Percentiles rank a stretch among this genome's conserved stretches.
Evolutionary conservation across 352 stramenopile genomes (phyloP).

Genomic region (Globisporangium mamillatum): DNA sequence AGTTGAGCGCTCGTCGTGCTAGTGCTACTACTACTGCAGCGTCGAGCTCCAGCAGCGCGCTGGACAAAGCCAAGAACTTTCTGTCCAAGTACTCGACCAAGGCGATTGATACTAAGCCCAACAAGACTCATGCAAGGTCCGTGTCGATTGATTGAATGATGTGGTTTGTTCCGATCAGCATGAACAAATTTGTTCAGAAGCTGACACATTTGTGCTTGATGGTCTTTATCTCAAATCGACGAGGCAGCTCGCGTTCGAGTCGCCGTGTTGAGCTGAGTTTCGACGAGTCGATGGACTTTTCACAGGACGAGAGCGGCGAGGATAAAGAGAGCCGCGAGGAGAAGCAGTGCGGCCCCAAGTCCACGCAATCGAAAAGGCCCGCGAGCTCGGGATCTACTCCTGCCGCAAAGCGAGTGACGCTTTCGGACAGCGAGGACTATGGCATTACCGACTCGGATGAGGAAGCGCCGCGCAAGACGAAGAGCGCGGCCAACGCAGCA

Average conservation of each 20-base stretch:
- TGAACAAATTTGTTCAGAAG: neutral
- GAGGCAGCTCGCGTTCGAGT: conserved; percentile 12
- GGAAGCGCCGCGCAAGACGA: neutral
- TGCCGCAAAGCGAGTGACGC: conserved; percentile 1
- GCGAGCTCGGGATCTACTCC: neutral
- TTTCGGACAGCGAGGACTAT: conserved; percentile 15
- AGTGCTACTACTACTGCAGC: too few species aligned
- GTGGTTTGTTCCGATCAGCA: neutral
- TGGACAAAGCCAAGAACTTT: conserved; percentile 74
- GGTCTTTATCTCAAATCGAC: neutral
- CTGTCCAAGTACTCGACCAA: conserved; percentile 70
- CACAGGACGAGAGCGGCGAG: conserved; percentile 13
- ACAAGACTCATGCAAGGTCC: conserved; percentile 4
- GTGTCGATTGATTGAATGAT: neutral
- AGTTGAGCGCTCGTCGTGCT: neutral
- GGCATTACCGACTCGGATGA: conserved; percentile 3
- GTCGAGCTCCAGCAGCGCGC: conserved; percentile 25
- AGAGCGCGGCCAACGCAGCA: neutral
- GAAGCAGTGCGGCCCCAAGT: neutral
- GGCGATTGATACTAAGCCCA: conserved; percentile 16
- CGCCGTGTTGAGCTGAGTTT: conserved; percentile 44
- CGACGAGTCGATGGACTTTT: conserved; percentile 50
- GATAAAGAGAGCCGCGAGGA: neutral
- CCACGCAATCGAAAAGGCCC: neutral
- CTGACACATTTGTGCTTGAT: neutral